Conservation (phyloP, 2,329 filamentous ascomycete genomes). For the Aureobasidium sp. region DNA sequence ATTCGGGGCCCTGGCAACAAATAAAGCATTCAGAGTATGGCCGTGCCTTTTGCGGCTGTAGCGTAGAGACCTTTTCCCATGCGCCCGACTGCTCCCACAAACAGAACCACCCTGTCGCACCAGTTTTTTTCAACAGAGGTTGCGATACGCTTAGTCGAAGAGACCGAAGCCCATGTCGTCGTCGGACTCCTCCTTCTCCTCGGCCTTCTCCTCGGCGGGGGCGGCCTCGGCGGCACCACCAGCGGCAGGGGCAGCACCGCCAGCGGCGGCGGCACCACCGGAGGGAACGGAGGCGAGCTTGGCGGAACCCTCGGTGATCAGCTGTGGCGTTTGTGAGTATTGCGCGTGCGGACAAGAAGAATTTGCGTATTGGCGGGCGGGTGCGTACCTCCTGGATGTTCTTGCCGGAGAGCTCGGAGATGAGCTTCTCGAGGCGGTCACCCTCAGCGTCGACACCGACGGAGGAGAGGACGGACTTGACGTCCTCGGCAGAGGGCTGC, state of each 20-base stretch:
- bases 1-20: constrained; percentile 12
- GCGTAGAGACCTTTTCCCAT: constrained; percentile 10
- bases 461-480: constrained; percentile 83
- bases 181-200: constrained; percentile 73
- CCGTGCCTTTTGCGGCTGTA: constrained; percentile 13
- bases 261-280: constrained; percentile 69
- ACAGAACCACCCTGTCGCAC: neutral
- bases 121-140: constrained; percentile 3
- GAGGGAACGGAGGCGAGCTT: constrained; percentile 98
- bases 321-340: constrained; percentile 46
- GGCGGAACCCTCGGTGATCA: constrained; percentile 80
- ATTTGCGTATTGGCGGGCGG: constrained; percentile 31
- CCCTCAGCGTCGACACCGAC: constrained; percentile 92
- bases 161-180: constrained; percentile 71
- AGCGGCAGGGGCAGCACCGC: constrained; percentile 56
- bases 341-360: neutral
- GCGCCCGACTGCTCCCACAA: constrained; percentile 15
- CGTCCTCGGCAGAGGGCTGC: constrained; percentile 74
- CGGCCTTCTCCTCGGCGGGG: constrained; percentile 52
- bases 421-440: constrained; percentile 77
- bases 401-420: constrained; percentile 88
- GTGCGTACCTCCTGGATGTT: constrained; percentile 77
- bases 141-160: constrained; percentile 50
- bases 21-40: constrained; percentile 12
- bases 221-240: constrained; percentile 57